Evolutionary conservation across 2,329 filamentous ascomycete genomes (phyloP), one percentile per base, ranked within the genome.

Genomic region (Arthrobotrys sinensis): DNA sequence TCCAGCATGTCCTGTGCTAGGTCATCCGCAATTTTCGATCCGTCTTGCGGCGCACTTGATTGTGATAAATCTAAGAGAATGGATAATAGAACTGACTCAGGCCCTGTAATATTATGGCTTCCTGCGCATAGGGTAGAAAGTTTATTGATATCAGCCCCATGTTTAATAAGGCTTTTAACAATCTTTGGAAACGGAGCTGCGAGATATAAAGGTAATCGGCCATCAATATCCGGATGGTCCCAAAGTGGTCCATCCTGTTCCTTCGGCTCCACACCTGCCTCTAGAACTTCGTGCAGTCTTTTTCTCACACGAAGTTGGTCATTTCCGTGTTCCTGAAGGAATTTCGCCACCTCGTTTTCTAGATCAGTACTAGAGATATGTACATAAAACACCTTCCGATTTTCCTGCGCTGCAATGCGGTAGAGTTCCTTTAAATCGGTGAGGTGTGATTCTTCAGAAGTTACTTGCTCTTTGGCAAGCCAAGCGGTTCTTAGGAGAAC

Each of bases 181-280:
- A 45, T 65, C 21, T 62, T 53, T 16, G 66, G 66, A n/a, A 46
- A 50, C 16, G n/a, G 19, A 5, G 52, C 24, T 14, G 66, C 66
- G 4, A 69, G 38, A 28, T 60, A 62, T 24, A 69, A 32, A 14
- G 66, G 66, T n/a, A 62, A 34, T 11, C 53, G 12, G 7, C 50
- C 50, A 11, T 7, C 16, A 5, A 16, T 3, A 60, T 69, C 53
- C 4, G 66, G 66, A 38, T 21, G 10, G 16, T 69, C 40, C 16
- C 19, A 55, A 14, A 62, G 10, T 28, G 24, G 24, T 4, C 24
- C 24, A 28, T 28, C 24, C 14, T 48, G 21, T 24, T 46, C 53
- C 6, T 21, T 8, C 16, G 6, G 3, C 8, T 50, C 12, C 8
- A 21, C 11, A 48, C 32, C 11, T 4, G 12, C 11, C 3, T 62